Base-by-base conservation (phyloP, 306 rosid genomes). In the Glycine tomentella region DNA sequence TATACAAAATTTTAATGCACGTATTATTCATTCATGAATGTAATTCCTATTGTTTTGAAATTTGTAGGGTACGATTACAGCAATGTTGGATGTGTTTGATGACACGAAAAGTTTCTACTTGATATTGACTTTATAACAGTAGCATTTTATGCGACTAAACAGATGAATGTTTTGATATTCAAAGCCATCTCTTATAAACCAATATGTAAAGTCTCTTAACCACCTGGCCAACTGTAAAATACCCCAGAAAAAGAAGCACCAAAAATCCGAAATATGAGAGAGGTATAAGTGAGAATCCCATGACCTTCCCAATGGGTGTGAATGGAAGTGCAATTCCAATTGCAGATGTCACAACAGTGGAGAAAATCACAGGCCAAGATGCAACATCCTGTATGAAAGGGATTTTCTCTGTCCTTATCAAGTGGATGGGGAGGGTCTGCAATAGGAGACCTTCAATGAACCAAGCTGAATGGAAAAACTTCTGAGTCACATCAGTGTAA, bases 301-400 rank as follows among this genome's bases (percentile, higher is more conserved):
- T 86, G 58, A 89, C 81, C 33, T 10, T 33, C 40, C 93, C 94
- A 9, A 90, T 72, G 9, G 93, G 92, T 49, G 97, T 83, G 76
- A 87, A 89, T 4, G 92, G 83, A 16, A 92, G 48, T 63, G 88
- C 85, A 45, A 90, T 89, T 75, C 94, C 94, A 64, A 87, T 68
- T 16, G 90, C 77, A 33, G 97, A 91, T 64, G 91, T 68, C 58
- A 87, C n/a, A 58, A 91, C 76, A 0, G 97, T 90, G 2, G 97
- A 91, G 75, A 87, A 90, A 64, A 91, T 86, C 71, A 93, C 89
- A n/a, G 97, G 97, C 97, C 94, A 91, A 34, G 97, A 88, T 11
- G 97, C 94, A 55, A 87, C 52, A 58, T 90, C 97, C 75, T 92
- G 94, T 20, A 92, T 64, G 49, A 92, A 92, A 17, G 97, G 92